phyloP scores from a whole-genome alignment of 176 grass and related monocot species.

The Triticum monococcum region DNA sequence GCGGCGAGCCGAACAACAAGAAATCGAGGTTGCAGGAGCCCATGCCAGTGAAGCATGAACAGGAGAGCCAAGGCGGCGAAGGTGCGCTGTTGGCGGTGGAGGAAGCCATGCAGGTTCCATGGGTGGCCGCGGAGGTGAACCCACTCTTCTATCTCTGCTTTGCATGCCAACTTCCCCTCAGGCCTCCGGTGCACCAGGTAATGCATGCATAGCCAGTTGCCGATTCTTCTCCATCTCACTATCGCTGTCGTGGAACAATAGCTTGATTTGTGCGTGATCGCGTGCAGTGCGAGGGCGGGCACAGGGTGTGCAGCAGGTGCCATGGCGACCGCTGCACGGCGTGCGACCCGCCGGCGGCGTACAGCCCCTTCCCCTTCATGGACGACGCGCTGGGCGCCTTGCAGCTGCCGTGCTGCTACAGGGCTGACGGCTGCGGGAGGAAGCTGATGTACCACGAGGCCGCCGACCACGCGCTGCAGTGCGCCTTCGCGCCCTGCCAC shows the following conservation, averaged over 20 bases:
- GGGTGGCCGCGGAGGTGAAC: not conserved
- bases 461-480: not conserved
- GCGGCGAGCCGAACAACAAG: not conserved
- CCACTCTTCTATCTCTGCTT: not conserved
- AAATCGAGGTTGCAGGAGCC: not conserved
- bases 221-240: too few relatives aligned
- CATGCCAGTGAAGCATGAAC: not conserved
- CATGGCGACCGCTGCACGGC: not conserved
- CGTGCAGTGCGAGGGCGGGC: not conserved
- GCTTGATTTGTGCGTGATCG: not conserved
- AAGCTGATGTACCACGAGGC: not conserved
- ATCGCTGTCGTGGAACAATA: too few relatives aligned
- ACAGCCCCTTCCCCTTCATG: not conserved
- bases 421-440: not conserved
- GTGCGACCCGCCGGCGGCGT: not conserved
- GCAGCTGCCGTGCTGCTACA: not conserved
- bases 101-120: not conserved
- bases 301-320: not conserved
- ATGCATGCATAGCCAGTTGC: too few relatives aligned
- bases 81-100: not conserved
- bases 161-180: not conserved
- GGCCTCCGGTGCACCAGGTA: not conserved
- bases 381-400: not conserved
- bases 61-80: not conserved
- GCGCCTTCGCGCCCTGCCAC: not conserved